phyloP scores from a whole-genome alignment of 2,329 filamentous ascomycete species.

The Microdochium bolleyi region DNA sequence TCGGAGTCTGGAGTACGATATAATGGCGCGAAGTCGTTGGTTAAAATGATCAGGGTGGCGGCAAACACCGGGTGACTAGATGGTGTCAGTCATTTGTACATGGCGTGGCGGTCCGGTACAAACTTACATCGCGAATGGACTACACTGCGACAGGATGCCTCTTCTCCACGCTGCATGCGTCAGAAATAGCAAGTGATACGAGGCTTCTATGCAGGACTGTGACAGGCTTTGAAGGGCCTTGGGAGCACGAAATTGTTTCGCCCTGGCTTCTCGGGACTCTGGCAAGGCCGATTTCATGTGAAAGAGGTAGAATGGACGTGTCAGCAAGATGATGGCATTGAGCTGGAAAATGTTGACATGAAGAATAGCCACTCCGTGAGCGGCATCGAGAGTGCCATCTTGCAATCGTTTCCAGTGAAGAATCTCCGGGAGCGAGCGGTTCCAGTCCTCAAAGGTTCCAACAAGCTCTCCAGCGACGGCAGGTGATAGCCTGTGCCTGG shows the following conservation, averaged over 20 bases:
- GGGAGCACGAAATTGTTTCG: conserved; percentile 17
- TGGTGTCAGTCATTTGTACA: neutral
- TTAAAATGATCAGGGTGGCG: conserved; percentile 43
- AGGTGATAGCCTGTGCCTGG: conserved; percentile 49
- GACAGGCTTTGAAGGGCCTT: conserved; percentile 36
- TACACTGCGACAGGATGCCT: conserved; percentile 38
- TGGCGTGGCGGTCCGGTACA: no score
- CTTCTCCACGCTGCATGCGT: conserved; percentile 34
- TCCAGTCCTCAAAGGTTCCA: conserved; percentile 43
- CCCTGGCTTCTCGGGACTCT: conserved; percentile 18
- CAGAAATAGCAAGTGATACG: conserved; percentile 40
- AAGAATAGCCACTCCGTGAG: conserved; percentile 49
- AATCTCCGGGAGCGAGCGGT: conserved; percentile 34
- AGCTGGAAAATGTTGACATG: conserved; percentile 55
- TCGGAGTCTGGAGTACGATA: conserved; percentile 34
- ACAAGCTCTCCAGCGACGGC: conserved; percentile 49
- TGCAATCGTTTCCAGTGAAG: conserved; percentile 43
- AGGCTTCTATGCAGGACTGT: conserved; percentile 40
- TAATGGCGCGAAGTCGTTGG: conserved; percentile 46
- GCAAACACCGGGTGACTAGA: conserved; percentile 48
- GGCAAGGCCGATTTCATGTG: conserved; percentile 36
- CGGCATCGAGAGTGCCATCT: conserved; percentile 27
- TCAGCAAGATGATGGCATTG: conserved; percentile 55
- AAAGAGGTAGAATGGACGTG: conserved; percentile 55
- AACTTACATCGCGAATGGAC: conserved; percentile 49